phyloP scores from a whole-genome alignment of 495 filamentous ascomycete species.

The Penicillium fimorum region DNA sequence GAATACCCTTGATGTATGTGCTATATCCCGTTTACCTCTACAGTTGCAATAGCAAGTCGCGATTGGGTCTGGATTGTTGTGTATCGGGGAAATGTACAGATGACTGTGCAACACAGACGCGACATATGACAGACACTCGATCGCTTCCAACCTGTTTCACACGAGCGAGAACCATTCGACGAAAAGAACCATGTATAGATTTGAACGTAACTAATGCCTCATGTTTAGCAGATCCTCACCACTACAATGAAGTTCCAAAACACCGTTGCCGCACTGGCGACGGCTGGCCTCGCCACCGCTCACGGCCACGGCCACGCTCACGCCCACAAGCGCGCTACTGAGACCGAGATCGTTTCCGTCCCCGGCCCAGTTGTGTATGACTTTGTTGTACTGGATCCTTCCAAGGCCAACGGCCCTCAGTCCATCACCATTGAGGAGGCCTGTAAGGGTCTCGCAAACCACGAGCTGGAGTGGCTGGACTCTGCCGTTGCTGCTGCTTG shows the following conservation, averaged over 20 bases:
- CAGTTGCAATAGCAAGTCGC: background rate
- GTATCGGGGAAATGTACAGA: background rate
- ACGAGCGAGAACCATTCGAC: background rate
- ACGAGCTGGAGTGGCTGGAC: constrained; percentile 45
- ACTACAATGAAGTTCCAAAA: constrained; percentile 45
- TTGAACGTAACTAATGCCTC: background rate
- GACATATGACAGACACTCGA: background rate
- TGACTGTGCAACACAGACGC: background rate
- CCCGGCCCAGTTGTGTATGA: constrained; percentile 59
- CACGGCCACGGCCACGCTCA: constrained; percentile 46
- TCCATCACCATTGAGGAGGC: constrained; percentile 53
- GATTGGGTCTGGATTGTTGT: background rate
- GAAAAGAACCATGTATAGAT: background rate
- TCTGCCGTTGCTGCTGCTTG: constrained; percentile 34
- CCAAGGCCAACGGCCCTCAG: constrained; percentile 23
- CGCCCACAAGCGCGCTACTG: constrained; percentile 41
- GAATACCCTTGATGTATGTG: constrained; percentile 40
- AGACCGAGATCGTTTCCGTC: constrained; percentile 45
- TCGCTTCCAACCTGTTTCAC: background rate
- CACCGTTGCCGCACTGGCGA: constrained; percentile 44
- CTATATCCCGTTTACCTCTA: constrained; percentile 3
- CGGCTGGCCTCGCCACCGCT: constrained; percentile 47
- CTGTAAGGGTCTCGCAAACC: constrained; percentile 59
- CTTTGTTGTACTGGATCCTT: constrained; percentile 45
- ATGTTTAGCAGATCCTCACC: background rate